Evolutionary conservation across 805 yeast genomes (phyloP).

Genomic region (Dipodascus geniculatus): DNA sequence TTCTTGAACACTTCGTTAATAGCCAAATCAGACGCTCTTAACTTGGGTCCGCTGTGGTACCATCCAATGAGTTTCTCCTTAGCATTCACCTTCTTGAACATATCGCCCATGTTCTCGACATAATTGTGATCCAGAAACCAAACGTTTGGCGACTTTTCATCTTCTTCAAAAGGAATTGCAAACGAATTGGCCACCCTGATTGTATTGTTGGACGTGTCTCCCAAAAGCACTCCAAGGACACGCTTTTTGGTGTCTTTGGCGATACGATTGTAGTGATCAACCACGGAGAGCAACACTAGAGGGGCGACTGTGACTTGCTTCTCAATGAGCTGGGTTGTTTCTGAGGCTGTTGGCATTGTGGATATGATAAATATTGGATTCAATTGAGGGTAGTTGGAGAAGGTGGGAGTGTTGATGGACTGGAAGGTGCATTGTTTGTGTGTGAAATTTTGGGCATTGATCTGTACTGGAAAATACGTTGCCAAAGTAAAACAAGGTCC

Average conservation of each 20-base stretch:
- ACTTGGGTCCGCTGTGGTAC: slow-evolving; percentile 97
- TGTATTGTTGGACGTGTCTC: slow-evolving; percentile 47
- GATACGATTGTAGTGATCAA: slow-evolving; percentile 88
- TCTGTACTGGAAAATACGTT: not conserved
- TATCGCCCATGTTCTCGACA: slow-evolving; percentile 91
- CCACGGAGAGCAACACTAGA: slow-evolving; percentile 81
- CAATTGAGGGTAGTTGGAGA: too few species aligned
- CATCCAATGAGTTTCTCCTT: slow-evolving; percentile 95
- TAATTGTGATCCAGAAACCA: slow-evolving; percentile 97
- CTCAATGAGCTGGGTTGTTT: slow-evolving; percentile 23
- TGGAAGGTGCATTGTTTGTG: not conserved
- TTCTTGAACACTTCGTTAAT: slow-evolving; percentile 83
- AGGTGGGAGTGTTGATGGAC: not conserved
- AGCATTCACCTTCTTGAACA: slow-evolving; percentile 97
- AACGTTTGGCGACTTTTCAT: slow-evolving; percentile 77
- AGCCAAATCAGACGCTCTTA: slow-evolving; percentile 75
- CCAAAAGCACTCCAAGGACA: slow-evolving; percentile 89
- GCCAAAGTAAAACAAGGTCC: not conserved
- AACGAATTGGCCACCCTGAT: slow-evolving; percentile 82
- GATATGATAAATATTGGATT: not conserved
- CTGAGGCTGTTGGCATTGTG: slow-evolving; percentile 14
- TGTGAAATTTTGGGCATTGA: not conserved
- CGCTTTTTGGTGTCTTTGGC: slow-evolving; percentile 65
- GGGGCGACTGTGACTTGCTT: slow-evolving; percentile 83
- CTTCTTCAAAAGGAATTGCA: slow-evolving; percentile 98